Base-by-base conservation (phyloP, 352 stramenopile genomes). In the Phytophthora foliorum region DNA sequence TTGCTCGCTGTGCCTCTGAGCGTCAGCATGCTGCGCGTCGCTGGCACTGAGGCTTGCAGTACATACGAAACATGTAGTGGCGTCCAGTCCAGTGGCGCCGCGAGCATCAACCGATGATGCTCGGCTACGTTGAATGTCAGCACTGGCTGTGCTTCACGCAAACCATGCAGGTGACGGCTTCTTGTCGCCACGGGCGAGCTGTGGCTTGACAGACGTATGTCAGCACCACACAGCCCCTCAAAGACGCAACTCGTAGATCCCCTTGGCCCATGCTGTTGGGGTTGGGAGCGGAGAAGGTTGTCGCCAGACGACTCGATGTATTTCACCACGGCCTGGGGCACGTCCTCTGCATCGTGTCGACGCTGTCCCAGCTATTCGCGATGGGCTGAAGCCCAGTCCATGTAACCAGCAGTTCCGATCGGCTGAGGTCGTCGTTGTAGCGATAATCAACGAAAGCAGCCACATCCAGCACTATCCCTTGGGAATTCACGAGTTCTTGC, bases 381-480 rank as follows among this genome's bases (percentile, higher is more conserved):
- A 53, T 45, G 3, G 39, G n/a, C 19, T 54, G 25, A 11, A 46
- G 19, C 3, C 27, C 55, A 6, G 29, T 11, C 55, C 42, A 62
- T 41, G 27, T 8, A 5, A 53, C 54, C 39, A 62, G 41, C 4
- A 62, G 29, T 16, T 54, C 41, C 41, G 27, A 53, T 25, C 41
- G 55, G 42, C 36, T 8, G 11, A 53, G 21, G 11, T 32, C 13
- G 5, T 52, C 7, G 21, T 53, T 62, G 29, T 36, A 53, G 27
- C 42, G 25, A 14, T 62, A 27, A 10, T 38, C 41, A 42, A 62
- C n/a, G 19, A 62, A 62, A 5, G 17, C 19, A 22, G 25, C 16
- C 38, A 62, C 55, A 53, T 51, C 41, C 6, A 45, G 42, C n/a
- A 62, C 38, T 3, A 62, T 52, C 10, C 41, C 55, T 45, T 53